These are phyloP conservation scores for Saussurea involucrata DNA, from an alignment of 129 eudicot genomes.

Conservation along the genomic window DNA sequence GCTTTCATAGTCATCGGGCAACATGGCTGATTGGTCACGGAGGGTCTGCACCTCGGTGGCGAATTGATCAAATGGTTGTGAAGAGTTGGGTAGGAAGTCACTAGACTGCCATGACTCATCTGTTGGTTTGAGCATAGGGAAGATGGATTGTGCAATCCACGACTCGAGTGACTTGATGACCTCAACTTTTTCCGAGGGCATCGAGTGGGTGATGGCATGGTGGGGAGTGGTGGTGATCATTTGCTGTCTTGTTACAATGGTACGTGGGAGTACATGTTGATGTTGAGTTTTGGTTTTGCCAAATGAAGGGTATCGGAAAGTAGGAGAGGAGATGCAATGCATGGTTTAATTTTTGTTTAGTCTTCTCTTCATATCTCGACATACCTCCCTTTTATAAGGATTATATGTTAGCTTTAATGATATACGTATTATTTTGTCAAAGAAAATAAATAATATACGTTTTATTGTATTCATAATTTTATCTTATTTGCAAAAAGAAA, in stretches of 20 bases:
- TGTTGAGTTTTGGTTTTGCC: not conserved
- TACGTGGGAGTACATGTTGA: not conserved
- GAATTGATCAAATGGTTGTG: slow-evolving; percentile 24
- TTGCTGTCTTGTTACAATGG: not conserved
- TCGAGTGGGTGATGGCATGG: slow-evolving; percentile 16
- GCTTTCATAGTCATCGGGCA: slow-evolving; percentile 40
- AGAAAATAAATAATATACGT: too few relatives aligned
- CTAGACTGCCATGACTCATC: slow-evolving; percentile 28
- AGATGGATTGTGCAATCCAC: slow-evolving; percentile 25
- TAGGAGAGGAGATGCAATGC: not conserved
- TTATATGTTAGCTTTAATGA: too few relatives aligned
- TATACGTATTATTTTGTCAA: too few relatives aligned
- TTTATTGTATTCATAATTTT: too few relatives aligned
- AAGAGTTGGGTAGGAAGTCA: slow-evolving; percentile 30
- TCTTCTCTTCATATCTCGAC: not conserved
- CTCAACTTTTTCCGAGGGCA: slow-evolving; percentile 31
- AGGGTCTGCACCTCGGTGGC: slow-evolving; percentile 17
- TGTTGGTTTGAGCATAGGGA: slow-evolving; percentile 37
- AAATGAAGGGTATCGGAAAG: not conserved
- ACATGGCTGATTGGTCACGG: slow-evolving; percentile 22
- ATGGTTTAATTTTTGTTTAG: not conserved
- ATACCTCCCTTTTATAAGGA: not conserved
- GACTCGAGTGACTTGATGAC: slow-evolving; percentile 35
- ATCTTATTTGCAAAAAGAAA: not conserved
- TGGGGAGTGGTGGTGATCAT: not conserved